Conservation (phyloP, 208 protist species). For the Vickermania ingenoplastis region DNA sequence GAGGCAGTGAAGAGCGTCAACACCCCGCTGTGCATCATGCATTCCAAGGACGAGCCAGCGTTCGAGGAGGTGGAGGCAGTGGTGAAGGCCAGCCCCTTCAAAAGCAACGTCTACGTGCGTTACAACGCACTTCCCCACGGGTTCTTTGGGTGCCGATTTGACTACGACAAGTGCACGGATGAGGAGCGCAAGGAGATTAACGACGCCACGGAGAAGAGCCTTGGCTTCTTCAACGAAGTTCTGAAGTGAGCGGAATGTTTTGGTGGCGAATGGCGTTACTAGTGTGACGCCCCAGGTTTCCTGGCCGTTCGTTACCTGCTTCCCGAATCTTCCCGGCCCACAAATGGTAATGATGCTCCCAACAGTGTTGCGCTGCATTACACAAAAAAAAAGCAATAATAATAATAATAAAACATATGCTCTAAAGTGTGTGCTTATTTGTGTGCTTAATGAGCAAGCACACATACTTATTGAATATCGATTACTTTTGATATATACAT, state of each 20-base stretch:
- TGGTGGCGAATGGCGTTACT: no score
- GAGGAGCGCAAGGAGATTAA: constrained; percentile 1
- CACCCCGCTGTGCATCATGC: constrained; percentile 8
- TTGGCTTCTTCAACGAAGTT: neutral
- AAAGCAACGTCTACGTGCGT: constrained; percentile 3
- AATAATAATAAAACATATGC: no score
- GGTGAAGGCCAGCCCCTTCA: constrained; percentile 1
- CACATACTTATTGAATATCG: no score
- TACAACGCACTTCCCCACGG: constrained; percentile 12
- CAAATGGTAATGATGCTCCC: no score
- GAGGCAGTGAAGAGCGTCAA: constrained; percentile 1
- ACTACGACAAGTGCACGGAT: neutral
- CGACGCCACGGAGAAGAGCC: neutral
- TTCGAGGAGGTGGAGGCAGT: constrained; percentile 7
- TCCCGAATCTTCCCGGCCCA: no score
- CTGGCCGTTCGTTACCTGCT: no score
- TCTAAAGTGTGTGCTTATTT: no score
- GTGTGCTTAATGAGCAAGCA: no score
- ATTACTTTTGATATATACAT: no score
- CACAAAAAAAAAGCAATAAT: no score
- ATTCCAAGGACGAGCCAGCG: constrained; percentile 9
- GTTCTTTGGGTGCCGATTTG: constrained; percentile 11
- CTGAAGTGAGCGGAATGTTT: neutral
- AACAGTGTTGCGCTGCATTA: no score
- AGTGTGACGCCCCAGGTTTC: no score